Conservation (phyloP, 352 stramenopile genomes). For the Peronospora tabacina region DNA sequence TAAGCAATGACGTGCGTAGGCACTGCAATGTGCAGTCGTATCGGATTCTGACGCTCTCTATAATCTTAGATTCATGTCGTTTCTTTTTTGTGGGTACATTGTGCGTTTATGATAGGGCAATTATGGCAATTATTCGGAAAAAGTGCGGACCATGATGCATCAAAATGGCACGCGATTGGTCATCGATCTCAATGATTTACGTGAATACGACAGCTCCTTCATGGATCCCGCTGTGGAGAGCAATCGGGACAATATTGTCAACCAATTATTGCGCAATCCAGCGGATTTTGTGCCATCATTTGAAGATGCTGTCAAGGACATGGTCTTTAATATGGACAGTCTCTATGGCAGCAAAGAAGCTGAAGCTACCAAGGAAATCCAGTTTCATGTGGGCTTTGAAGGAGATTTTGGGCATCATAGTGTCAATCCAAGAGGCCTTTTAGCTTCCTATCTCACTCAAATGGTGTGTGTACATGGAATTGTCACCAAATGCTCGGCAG, state of each 20-base stretch:
- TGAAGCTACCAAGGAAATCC: constrained; percentile 58
- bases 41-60: not conserved
- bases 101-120: constrained; percentile 37
- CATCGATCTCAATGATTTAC: constrained; percentile 87
- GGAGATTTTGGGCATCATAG: constrained; percentile 91
- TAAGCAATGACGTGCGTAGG: constrained; percentile 62
- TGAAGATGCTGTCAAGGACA: constrained; percentile 74
- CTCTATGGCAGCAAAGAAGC: constrained; percentile 72
- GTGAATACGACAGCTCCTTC: constrained; percentile 86
- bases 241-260: constrained; percentile 66
- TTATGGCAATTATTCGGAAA: constrained; percentile 73
- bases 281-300: constrained; percentile 82
- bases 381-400: constrained; percentile 87
- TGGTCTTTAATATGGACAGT: constrained; percentile 76
- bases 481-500: constrained; percentile 95
- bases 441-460: constrained; percentile 86
- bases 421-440: constrained; percentile 90
- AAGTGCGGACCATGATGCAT: constrained; percentile 77
- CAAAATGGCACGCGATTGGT: constrained; percentile 65
- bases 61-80: not conserved
- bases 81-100: not conserved
- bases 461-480: constrained; percentile 99
- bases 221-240: constrained; percentile 41
- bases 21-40: too few species aligned
- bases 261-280: constrained; percentile 58